Base-by-base conservation (phyloP, 2,329 filamentous ascomycete species). In the Cryphonectria naterciae region DNA sequence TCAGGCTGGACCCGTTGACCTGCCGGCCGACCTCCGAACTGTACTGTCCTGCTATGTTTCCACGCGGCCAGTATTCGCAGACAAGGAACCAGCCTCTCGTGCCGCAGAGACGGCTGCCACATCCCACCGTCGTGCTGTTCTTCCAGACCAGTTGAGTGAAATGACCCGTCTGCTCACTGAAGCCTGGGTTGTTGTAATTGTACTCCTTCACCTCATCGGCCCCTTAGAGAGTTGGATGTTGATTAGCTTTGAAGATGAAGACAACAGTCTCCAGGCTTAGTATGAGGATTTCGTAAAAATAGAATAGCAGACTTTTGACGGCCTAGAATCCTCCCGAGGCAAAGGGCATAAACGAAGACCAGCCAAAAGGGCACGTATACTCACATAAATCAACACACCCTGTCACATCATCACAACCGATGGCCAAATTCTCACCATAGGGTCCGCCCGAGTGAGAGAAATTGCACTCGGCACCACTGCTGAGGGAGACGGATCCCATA, bases 101-200 rank as follows among this genome's bases (percentile, higher is more conserved):
- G 49, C 80, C 78, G 65, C 85, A 88, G 60, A 84, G 72, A 73
- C 74, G 80, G 70, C 79, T 80, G 35, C 78, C 85, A 70, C 86
- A 93, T 0, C 90, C 89, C 0, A 91, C 85, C 46, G 83, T 81
- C 8, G 81, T 88, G 1, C 89, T 92, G 35, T 82, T 79, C 78
- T 86, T 88, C 91, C 92, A 93, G 7, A 93, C 91, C 8, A 93
- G 79, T 82, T 93, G 91, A 1, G 91, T 92, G 75, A 93, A 93
- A 77, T 93, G 91, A 0, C 91, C 91, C 25, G 91, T 92, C 46
- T 81, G 78, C 74, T 89, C 82, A 11, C 76, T 81, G 76, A 92
- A 93, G 0, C 85, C 85, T 0, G 85, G 86, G 0, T 85, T 77
- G 2, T 77, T 74, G 78, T 87, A 94, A 74, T 91, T 79, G 77